Conservation (phyloP, 2,329 filamentous ascomycete genomes). For the Hysterium pulicare region DNA sequence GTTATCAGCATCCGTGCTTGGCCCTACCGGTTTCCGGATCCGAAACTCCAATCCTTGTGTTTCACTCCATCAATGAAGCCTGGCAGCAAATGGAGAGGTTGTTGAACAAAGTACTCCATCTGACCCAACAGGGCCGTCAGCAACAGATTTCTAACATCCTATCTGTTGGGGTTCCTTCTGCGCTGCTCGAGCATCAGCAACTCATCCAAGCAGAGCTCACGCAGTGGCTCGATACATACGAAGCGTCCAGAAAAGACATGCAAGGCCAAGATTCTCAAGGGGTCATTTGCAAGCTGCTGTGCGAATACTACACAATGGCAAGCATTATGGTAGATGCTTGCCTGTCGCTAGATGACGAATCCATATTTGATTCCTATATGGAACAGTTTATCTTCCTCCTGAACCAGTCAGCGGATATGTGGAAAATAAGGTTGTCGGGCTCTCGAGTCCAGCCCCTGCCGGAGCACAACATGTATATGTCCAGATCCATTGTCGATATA, state of each 20-base stretch:
- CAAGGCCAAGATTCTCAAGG: not conserved
- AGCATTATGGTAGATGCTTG: slow-evolving; percentile 15
- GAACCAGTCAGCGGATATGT: slow-evolving; percentile 30
- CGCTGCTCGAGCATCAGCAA: not conserved
- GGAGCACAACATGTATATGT: slow-evolving; percentile 15
- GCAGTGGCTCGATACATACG: not conserved
- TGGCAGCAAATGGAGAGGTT: slow-evolving; percentile 6
- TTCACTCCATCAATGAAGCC: slow-evolving; percentile 6
- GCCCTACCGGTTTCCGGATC: slow-evolving; percentile 1
- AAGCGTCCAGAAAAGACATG: not conserved
- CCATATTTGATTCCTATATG: slow-evolving; percentile 20
- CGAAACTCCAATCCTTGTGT: slow-evolving; percentile 1
- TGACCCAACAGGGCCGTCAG: slow-evolving; percentile 3
- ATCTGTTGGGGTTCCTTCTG: not conserved
- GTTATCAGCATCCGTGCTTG: not conserved
- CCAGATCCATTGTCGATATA: slow-evolving; percentile 38
- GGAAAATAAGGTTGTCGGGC: slow-evolving; percentile 1
- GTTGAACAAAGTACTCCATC: slow-evolving; percentile 10
- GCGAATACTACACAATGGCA: slow-evolving; percentile 16
- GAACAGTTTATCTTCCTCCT: slow-evolving; percentile 13
- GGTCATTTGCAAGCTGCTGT: slow-evolving; percentile 8
- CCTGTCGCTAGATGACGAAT: slow-evolving; percentile 6
- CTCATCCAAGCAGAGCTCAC: not conserved
- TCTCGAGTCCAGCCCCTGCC: not conserved
- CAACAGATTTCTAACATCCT: not conserved